Conservation (phyloP, 2,329 filamentous ascomycete species). For the Phoma sp. region DNA sequence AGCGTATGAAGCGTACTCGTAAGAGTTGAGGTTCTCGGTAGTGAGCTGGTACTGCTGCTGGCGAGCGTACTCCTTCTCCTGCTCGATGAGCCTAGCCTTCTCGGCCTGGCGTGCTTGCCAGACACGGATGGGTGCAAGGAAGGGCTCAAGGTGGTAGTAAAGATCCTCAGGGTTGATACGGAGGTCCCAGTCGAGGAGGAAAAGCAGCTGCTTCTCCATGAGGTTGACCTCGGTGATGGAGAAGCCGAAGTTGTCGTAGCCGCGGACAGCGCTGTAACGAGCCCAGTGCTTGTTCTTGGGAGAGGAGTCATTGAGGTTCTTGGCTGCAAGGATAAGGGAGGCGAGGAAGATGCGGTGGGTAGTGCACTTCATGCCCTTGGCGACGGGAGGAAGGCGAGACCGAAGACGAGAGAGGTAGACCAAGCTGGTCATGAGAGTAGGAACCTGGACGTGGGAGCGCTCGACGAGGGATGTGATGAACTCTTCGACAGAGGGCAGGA, state of each 20-base stretch:
- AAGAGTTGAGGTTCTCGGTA: constrained; percentile 36
- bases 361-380: constrained; percentile 95
- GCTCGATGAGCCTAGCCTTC: constrained; percentile 57
- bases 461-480: constrained; percentile 93
- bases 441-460: constrained; percentile 94
- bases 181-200: constrained; percentile 93
- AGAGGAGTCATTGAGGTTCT: constrained; percentile 98
- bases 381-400: constrained; percentile 85
- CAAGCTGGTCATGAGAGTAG: constrained; percentile 94
- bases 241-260: constrained; percentile 83
- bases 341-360: constrained; percentile 97
- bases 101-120: constrained; percentile 62
- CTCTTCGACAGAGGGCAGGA: constrained; percentile 78
- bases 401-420: constrained; percentile 90
- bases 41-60: constrained; percentile 47
- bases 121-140: constrained; percentile 82
- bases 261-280: constrained; percentile 80
- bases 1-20: constrained; percentile 44
- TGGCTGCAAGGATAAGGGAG: constrained; percentile 82
- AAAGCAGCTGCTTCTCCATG: constrained; percentile 98
- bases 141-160: constrained; percentile 83
- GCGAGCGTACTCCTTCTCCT: constrained; percentile 49
- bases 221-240: constrained; percentile 95
- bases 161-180: constrained; percentile 85
- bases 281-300: constrained; percentile 99